These are phyloP conservation scores for Marchantia paleacea DNA, from an alignment of 225 moss, liverwort and hornwort species.

Conservation along the genomic window DNA sequence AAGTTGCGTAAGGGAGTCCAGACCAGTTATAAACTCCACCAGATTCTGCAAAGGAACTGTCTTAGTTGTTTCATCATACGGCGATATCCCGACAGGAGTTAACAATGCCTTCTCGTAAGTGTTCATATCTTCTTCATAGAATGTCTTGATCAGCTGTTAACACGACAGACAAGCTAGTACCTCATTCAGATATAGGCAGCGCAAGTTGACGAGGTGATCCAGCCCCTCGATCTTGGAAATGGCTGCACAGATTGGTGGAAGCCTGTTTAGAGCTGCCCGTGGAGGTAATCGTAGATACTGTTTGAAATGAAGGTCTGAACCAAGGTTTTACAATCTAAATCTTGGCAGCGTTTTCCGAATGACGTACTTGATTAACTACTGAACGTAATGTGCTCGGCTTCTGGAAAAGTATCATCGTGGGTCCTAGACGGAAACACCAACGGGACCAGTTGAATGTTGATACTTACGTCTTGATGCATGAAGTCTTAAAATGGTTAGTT, in stretches of 20 bases:
- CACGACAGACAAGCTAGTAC: conserved; percentile 22
- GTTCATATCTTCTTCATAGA: no score
- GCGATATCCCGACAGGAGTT: no score
- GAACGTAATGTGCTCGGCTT: no score
- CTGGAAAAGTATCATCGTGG: no score
- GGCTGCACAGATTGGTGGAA: conserved; percentile 31
- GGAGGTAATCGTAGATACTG: not conserved
- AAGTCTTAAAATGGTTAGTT: no score
- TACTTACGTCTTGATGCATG: no score
- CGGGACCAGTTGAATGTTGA: no score
- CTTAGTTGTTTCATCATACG: not conserved
- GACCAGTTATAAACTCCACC: conserved; percentile 58
- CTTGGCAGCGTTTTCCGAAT: not conserved
- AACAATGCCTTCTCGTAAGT: no score
- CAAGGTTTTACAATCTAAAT: not conserved
- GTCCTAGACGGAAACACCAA: no score
- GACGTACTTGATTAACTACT: not conserved
- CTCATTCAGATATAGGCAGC: conserved; percentile 79
- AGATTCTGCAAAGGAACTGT: conserved; percentile 50
- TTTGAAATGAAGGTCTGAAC: not conserved
- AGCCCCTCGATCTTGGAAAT: conserved; percentile 80
- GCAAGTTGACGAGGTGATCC: conserved; percentile 63
- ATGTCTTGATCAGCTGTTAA: not conserved
- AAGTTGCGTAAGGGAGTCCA: conserved; percentile 56
- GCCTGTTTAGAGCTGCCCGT: no score